These are phyloP conservation scores for Dacryopinax spathularia DNA, from an alignment of 768 basidiomycete species.

Conservation along the genomic window DNA sequence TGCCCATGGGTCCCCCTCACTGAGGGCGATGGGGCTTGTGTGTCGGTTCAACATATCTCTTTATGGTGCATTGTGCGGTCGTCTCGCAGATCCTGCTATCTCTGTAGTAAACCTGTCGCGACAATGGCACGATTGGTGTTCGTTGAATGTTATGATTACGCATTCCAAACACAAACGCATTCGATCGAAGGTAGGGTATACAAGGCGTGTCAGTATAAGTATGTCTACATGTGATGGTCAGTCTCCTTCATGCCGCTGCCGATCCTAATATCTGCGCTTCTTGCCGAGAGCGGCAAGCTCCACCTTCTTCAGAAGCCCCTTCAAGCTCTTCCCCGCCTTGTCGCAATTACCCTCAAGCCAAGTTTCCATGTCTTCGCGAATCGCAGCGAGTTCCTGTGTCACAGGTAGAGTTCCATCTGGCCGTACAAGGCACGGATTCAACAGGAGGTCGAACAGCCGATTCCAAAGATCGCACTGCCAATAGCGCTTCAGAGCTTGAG, in stretches of 20 bases:
- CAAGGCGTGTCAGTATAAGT: background rate
- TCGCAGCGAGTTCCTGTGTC: slow-evolving; percentile 42
- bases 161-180: background rate
- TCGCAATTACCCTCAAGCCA: slow-evolving; percentile 74
- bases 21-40: background rate
- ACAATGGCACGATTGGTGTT: slow-evolving; percentile 5
- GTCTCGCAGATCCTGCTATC: background rate
- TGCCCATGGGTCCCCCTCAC: slow-evolving; percentile 7
- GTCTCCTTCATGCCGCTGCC: background rate
- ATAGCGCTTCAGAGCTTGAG: slow-evolving; percentile 77
- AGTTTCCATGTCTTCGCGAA: slow-evolving; percentile 70
- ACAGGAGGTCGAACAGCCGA: slow-evolving; percentile 63
- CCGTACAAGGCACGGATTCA: slow-evolving; percentile 60
- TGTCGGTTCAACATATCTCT: slow-evolving; percentile 4
- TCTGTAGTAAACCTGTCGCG: background rate
- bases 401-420: slow-evolving; percentile 54
- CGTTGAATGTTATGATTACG: slow-evolving; percentile 21
- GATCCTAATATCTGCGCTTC: background rate
- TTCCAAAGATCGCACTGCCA: slow-evolving; percentile 88
- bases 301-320: slow-evolving; percentile 70
- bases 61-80: slow-evolving; percentile 4
- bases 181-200: background rate
- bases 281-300: slow-evolving; percentile 23
- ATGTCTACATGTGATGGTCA: background rate
- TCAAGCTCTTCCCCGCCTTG: slow-evolving; percentile 40